Evolutionary conservation across 2,329 filamentous ascomycete genomes (phyloP).

Genomic region (Trichophyton verrucosum): DNA sequence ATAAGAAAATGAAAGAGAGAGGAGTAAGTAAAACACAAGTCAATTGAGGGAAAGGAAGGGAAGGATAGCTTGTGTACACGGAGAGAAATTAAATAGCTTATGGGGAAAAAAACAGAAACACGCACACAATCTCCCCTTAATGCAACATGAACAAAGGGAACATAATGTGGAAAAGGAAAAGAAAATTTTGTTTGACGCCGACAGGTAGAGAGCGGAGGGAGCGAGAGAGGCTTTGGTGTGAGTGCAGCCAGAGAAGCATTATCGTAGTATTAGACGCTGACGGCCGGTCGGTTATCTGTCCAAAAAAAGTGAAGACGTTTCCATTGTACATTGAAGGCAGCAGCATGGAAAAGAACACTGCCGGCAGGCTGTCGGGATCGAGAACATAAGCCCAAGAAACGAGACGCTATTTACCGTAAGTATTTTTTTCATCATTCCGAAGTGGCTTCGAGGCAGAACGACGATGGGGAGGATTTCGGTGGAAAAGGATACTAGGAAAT

Average conservation of each 20-base stretch:
- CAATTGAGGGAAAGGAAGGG: neutral
- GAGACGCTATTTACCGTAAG: neutral
- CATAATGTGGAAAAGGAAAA: neutral
- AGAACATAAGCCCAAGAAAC: neutral
- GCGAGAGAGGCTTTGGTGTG: neutral
- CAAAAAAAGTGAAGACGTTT: neutral
- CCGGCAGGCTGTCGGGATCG: neutral
- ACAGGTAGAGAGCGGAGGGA: neutral
- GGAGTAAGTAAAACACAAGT: neutral
- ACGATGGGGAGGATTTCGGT: neutral
- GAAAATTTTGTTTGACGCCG: neutral
- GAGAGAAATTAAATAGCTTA: constrained; percentile 1
- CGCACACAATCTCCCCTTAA: neutral
- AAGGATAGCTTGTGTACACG: neutral
- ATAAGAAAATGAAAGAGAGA: neutral
- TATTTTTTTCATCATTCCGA: neutral
- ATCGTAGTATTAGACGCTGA: neutral
- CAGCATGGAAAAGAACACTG: neutral
- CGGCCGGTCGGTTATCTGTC: neutral
- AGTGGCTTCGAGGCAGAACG: neutral
- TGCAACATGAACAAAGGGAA: constrained; percentile 1
- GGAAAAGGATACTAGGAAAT: neutral
- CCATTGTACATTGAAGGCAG: neutral
- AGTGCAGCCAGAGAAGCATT: constrained; percentile 1
- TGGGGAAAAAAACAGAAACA: neutral